Evolutionary conservation across 1,284 basidiomycete genomes (phyloP).

Genomic region (Ganoderma meredithae): DNA sequence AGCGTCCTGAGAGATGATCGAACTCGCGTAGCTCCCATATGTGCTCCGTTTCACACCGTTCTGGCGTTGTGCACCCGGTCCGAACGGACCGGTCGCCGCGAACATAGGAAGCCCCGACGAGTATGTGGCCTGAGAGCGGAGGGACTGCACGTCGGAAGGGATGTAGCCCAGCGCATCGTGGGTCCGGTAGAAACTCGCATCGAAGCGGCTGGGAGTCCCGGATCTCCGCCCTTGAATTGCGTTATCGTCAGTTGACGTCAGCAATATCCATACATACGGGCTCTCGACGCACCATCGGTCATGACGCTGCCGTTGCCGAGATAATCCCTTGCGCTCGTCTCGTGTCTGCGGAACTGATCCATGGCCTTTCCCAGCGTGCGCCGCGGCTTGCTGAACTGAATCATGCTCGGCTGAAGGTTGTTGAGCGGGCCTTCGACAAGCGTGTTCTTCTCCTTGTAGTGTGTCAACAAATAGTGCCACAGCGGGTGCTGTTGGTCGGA

Average conservation of each 20-base stretch:
- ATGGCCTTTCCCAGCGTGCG: constrained; percentile 85
- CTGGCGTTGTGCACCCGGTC: constrained; percentile 65
- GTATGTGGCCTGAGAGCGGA: constrained; percentile 94
- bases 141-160: constrained; percentile 92
- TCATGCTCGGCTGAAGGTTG: constrained; percentile 98
- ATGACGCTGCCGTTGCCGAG: constrained; percentile 51
- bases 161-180: constrained; percentile 96
- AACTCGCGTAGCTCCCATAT: constrained; percentile 88
- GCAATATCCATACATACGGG: constrained; percentile 21
- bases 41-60: constrained; percentile 75
- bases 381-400: constrained; percentile 97
- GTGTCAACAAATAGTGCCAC: constrained; percentile 98
- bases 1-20: constrained; percentile 89
- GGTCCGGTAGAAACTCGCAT: constrained; percentile 93
- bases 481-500: constrained; percentile 80
- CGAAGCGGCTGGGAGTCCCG: constrained; percentile 90
- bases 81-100: constrained; percentile 72
- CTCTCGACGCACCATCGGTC: constrained; percentile 54
- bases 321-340: constrained; percentile 84
- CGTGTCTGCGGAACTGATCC: constrained; percentile 91
- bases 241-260: constrained; percentile 35
- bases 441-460: constrained; percentile 96
- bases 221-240: constrained; percentile 60
- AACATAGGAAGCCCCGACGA: constrained; percentile 91
- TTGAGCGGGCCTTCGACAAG: constrained; percentile 97